A percentile compares a stretch with the other conserved stretches of the same genome.
Evolutionary conservation across 208 protist genomes (phyloP).

Genomic region (Leishmania tropica): DNA sequence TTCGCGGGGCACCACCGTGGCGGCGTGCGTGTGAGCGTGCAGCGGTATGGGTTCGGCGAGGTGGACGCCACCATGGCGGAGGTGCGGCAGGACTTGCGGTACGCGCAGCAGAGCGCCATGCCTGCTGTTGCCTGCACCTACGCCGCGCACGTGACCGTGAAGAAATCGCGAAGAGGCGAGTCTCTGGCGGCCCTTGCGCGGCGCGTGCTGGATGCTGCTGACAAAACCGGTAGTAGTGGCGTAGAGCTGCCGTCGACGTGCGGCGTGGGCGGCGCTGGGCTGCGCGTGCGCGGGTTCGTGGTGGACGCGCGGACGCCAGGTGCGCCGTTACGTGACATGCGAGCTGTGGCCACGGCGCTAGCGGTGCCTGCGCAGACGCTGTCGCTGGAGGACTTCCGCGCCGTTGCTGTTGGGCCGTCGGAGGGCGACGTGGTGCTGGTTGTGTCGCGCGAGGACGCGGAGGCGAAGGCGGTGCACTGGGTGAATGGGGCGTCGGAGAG

Average conservation of each 20-base stretch:
- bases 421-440: constrained; percentile 32
- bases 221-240: neutral
- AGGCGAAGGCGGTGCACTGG: constrained; percentile 45
- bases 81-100: constrained; percentile 20
- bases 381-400: constrained; percentile 62
- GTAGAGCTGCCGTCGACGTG: constrained; percentile 29
- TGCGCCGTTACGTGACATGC: neutral
- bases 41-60: constrained; percentile 13
- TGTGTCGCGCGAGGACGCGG: constrained; percentile 37
- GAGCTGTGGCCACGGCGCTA: constrained; percentile 20
- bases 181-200: constrained; percentile 6
- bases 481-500: constrained; percentile 42
- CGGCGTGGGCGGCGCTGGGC: constrained; percentile 9
- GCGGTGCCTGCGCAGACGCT: constrained; percentile 51
- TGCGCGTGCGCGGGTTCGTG: constrained; percentile 39
- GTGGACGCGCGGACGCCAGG: constrained; percentile 33
- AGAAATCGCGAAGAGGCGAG: neutral
- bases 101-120: constrained; percentile 29
- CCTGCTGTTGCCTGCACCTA: constrained; percentile 36
- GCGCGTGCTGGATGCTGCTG: neutral
- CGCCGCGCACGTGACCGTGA: neutral
- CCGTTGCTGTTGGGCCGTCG: constrained; percentile 29
- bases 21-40: constrained; percentile 18
- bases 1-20: constrained; percentile 44
- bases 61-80: constrained; percentile 21